A percentile compares a stretch with the other conserved stretches of the same genome.
These are phyloP conservation scores for Diphasiastrum complanatum DNA, from an alignment of 83 land plant genomes.

Conservation along the genomic window DNA sequence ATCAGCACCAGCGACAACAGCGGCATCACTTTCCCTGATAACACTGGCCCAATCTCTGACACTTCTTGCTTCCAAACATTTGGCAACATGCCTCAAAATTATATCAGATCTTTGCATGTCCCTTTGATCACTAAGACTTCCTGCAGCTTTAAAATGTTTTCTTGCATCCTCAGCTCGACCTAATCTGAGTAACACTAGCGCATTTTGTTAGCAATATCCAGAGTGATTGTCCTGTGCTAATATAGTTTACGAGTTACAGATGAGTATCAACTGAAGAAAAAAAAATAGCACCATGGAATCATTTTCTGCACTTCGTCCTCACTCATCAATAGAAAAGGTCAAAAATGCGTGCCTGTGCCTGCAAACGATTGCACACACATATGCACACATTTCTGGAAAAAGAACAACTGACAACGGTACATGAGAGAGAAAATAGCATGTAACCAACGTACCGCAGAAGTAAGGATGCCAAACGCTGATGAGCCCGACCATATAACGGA, in stretches of 20 bases:
- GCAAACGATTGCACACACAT: too few species aligned
- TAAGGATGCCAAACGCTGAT: conserved; percentile 62
- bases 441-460: conserved; percentile 49
- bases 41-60: conserved; percentile 51
- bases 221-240: background rate
- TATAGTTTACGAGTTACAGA: too few species aligned
- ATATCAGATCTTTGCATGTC: conserved; percentile 43
- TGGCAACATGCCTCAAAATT: conserved; percentile 37
- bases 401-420: too few species aligned
- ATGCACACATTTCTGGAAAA: background rate
- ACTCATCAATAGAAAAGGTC: too few species aligned
- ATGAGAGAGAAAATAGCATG: background rate
- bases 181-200: conserved; percentile 38
- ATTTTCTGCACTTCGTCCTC: too few species aligned
- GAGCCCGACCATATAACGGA: conserved; percentile 66
- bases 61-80: conserved; percentile 53
- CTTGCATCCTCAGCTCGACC: conserved; percentile 71
- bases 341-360: too few species aligned
- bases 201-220: background rate
- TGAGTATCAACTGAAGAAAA: background rate
- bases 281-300: too few species aligned
- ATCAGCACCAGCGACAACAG: conserved; percentile 78
- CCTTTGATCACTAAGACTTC: conserved; percentile 23
- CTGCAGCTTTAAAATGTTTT: conserved; percentile 45
- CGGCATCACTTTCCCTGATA: conserved; percentile 50